These are phyloP conservation scores for Fonsecaea nubica DNA, from an alignment of 2,329 filamentous ascomycete species.

Conservation along the genomic window DNA sequence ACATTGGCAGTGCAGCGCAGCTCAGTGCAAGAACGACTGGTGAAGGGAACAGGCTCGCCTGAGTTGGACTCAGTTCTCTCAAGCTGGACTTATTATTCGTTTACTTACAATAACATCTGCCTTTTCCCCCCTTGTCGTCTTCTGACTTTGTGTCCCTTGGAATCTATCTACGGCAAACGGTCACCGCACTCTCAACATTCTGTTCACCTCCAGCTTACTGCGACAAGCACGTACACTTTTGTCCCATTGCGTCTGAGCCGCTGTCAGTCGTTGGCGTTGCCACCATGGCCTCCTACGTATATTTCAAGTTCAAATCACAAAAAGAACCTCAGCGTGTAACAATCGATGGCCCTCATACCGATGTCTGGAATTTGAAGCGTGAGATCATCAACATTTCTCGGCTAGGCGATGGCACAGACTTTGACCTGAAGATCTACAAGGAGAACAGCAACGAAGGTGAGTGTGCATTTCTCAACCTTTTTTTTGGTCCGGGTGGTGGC, in stretches of 20 bases:
- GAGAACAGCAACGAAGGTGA: conserved; percentile 90
- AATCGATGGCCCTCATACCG: conserved; percentile 97
- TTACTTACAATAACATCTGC: conserved; percentile 33
- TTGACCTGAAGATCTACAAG: conserved; percentile 92
- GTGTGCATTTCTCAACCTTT: conserved; percentile 38
- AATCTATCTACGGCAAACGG: conserved; percentile 22
- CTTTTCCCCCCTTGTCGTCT: conserved; percentile 23
- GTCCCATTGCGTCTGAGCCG: conserved; percentile 12
- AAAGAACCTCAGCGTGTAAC: conserved; percentile 93
- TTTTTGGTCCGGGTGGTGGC: conserved; percentile 32
- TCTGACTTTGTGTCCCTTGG: conserved; percentile 32
- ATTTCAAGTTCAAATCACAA: conserved; percentile 99
- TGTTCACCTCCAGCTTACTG: conserved; percentile 12
- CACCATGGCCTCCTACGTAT: conserved; percentile 92
- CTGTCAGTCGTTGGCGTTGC: conserved; percentile 24
- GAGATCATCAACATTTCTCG: conserved; percentile 96
- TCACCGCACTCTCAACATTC: conserved; percentile 18
- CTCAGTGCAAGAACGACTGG: conserved; percentile 28
- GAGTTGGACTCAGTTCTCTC: conserved; percentile 23
- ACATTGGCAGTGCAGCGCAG: conserved; percentile 25
- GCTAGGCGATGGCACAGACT: conserved; percentile 93
- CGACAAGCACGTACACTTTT: conserved; percentile 13
- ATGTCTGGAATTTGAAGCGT: conserved; percentile 97
- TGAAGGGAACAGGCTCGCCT: conserved; percentile 24
- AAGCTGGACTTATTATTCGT: conserved; percentile 30